These are phyloP conservation scores for Passiflora organensis DNA, from an alignment of 345 rosid species.

Conservation along the genomic window DNA sequence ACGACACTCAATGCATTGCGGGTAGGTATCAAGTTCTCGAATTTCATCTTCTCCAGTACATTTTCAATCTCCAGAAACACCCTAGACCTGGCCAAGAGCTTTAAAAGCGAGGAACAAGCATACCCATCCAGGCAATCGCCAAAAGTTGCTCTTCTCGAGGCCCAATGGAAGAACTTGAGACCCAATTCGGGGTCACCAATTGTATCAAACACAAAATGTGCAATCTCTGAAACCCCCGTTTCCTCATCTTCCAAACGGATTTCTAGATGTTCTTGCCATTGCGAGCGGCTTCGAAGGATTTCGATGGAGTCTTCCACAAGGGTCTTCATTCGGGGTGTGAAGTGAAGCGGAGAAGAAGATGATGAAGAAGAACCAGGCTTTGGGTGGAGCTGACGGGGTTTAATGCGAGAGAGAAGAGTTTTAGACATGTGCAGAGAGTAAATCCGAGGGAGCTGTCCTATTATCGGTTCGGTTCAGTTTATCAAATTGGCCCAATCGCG, in stretches of 20 bases:
- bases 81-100: constrained; percentile 56
- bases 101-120: constrained; percentile 67
- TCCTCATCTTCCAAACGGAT: constrained; percentile 33
- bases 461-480: background rate
- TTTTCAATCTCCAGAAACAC: constrained; percentile 45
- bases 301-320: constrained; percentile 43
- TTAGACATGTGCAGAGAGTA: constrained; percentile 47
- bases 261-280: constrained; percentile 43
- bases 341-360: constrained; percentile 29
- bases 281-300: constrained; percentile 48
- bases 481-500: background rate
- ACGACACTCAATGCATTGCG: constrained; percentile 54
- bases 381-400: constrained; percentile 36
- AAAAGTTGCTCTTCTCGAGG: constrained; percentile 25
- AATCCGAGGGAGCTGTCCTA: background rate
- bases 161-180: constrained; percentile 55
- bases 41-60: constrained; percentile 37
- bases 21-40: constrained; percentile 40
- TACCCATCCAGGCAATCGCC: constrained; percentile 33
- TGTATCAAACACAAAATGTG: constrained; percentile 61
- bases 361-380: constrained; percentile 26
- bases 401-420: constrained; percentile 62
- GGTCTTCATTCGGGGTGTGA: constrained; percentile 30
- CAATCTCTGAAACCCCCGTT: constrained; percentile 41
- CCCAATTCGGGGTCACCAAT: constrained; percentile 57